Conservation (phyloP, 345 rosid species). For the Linum lewisii region DNA sequence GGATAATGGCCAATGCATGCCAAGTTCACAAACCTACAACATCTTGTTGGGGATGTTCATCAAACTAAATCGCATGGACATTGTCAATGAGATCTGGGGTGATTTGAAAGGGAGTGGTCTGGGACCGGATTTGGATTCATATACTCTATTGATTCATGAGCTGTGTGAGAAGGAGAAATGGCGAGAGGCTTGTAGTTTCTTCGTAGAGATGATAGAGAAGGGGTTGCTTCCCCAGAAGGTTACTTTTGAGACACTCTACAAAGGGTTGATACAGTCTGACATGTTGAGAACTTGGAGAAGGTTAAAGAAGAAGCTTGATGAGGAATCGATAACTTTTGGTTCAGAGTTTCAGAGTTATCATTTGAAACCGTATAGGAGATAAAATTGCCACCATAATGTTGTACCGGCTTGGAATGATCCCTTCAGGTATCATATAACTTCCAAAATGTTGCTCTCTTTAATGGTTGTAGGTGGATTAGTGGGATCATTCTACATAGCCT, state of each 20-base stretch:
- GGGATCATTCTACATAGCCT: too few species aligned
- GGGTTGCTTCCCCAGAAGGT: slow-evolving; percentile 83
- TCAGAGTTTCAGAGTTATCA: slow-evolving; percentile 60
- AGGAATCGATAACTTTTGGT: slow-evolving; percentile 62
- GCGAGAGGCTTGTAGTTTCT: slow-evolving; percentile 64
- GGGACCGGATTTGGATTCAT: slow-evolving; percentile 82
- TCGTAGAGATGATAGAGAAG: slow-evolving; percentile 85
- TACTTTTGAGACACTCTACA: slow-evolving; percentile 73
- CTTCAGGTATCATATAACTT: neutral
- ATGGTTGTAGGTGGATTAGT: too few species aligned
- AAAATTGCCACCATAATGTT: slow-evolving; percentile 8
- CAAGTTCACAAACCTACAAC: slow-evolving; percentile 49
- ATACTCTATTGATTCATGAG: slow-evolving; percentile 58
- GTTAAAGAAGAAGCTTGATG: slow-evolving; percentile 75
- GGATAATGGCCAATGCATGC: slow-evolving; percentile 32
- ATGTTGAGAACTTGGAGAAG: slow-evolving; percentile 90
- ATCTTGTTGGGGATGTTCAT: slow-evolving; percentile 55
- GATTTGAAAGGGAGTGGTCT: slow-evolving; percentile 44
- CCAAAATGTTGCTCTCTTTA: too few species aligned
- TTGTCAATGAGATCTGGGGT: slow-evolving; percentile 57
- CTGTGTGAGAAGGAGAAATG: slow-evolving; percentile 57
- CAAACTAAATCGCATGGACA: slow-evolving; percentile 42
- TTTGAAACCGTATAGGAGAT: slow-evolving; percentile 60
- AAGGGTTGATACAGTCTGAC: slow-evolving; percentile 73
- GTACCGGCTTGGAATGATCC: neutral